Conservation (phyloP, 306 rosid genomes). For the Prunus mira region DNA sequence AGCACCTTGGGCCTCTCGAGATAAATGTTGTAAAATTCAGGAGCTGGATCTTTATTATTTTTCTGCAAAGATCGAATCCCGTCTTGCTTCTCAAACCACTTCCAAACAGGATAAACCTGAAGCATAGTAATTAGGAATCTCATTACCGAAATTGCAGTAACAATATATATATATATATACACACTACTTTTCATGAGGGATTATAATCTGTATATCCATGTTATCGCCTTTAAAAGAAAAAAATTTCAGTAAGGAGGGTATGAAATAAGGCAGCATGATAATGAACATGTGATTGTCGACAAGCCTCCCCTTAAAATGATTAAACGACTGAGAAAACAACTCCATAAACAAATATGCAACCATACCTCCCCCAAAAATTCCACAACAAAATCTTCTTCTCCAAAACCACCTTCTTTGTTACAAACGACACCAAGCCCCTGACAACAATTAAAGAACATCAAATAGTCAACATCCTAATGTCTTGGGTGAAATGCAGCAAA, state of each 20-base stretch:
- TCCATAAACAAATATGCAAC: conserved; percentile 16
- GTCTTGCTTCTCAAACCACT: conserved; percentile 99
- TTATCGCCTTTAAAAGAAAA: neutral
- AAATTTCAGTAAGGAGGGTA: neutral
- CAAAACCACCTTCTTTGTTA: conserved; percentile 81
- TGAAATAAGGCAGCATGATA: neutral
- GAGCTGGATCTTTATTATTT: conserved; percentile 89
- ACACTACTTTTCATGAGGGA: neutral
- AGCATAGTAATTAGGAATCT: neutral
- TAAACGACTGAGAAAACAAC: neutral
- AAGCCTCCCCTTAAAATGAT: neutral
- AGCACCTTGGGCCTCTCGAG: conserved; percentile 97
- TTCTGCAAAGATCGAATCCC: conserved; percentile 95
- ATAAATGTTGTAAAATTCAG: conserved; percentile 95
- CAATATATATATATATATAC: neutral
- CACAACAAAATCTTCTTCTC: conserved; percentile 83
- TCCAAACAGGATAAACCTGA: conserved; percentile 99
- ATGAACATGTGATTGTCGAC: neutral
- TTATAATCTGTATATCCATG: too few species aligned
- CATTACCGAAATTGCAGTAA: neutral
- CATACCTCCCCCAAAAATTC: conserved; percentile 99
- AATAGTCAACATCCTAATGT: conserved; percentile 19
- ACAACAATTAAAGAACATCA: conserved; percentile 17
- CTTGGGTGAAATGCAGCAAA: conserved; percentile 9
- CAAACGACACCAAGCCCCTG: conserved; percentile 99